Base-by-base conservation (phyloP, 805 yeast species). In the Yarrowia osloensis region DNA sequence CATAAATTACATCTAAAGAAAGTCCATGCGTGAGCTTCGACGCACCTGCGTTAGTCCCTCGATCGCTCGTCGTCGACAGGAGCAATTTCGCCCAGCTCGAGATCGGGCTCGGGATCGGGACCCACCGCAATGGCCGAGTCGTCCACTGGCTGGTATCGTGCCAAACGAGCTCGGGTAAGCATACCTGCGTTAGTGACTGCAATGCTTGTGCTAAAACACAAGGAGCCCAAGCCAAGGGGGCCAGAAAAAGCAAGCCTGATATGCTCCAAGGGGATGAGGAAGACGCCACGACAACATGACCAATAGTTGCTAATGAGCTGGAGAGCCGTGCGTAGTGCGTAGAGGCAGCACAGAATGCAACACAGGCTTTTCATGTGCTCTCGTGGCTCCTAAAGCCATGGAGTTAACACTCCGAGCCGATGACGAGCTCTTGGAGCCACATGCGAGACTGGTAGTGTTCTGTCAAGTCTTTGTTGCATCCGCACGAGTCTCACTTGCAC, bases 91-190 rank as follows among this genome's bases (percentile, higher is more conserved):
- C 62, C 62, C 35, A 55, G 17, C 47, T 55, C 62, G 15, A 55
- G 62, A 39, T 55, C 62, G 44, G 47, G 62, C 28, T 55, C 62
- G 35, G 62, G 47, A 26, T 59, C 65, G 29, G 52, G 65, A 2
- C 19, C 50, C 21, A 44, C 44, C 28, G 65, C 65, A 59, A 44
- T 44, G 42, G 28, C 65, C 17, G 52, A 42, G 39, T 59, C 52
- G n/a, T 59, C 57, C 13, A 62, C 55, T 2, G 57, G 47, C 47
- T 62, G 67, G 39, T 62, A 62, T 24, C 67, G 67, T 13, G 67
- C 57, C 59, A 62, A 69, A 17, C 74, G 70, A 54, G 67, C 70
- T 12, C 74, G 72, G 17, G 70, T 73, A 33, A 72, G 71, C 72
- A 72, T 68, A 15, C 73, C 73, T 71, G 54, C 15, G 47, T 52